Base-by-base conservation (phyloP, 768 basidiomycete genomes). In the Tephrocybe sp. region DNA sequence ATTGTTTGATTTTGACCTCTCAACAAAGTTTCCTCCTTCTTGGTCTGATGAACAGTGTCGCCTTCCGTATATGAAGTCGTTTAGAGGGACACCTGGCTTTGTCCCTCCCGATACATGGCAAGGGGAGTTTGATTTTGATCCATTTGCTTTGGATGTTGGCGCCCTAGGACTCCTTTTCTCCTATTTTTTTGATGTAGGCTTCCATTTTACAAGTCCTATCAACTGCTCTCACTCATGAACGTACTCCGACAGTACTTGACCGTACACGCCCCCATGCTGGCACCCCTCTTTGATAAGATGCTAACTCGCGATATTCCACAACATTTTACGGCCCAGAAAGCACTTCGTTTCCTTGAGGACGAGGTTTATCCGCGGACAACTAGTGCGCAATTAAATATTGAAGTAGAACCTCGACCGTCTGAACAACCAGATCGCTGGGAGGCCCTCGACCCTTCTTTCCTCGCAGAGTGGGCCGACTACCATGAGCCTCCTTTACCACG, bases 121-220 rank as follows among this genome's bases (percentile, higher is more conserved):
- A 48, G 63, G 64, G 4, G 63, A 66, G 46, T 43, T 51, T 15
- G 56, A 59, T 34, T 66, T 61, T 31, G 56, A 66, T 27, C 63
- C 64, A 2, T 65, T 64, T 41, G 58, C 57, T 7, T 60, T 42
- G 28, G 64, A 64, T 34, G 61, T 66, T 19, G 52, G 52, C 7
- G 36, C 45, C 36, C n/a, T 66, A 30, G 63, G 64, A 11, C 1
- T 38, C 4, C 3, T 53, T 6, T 34, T 57, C 9, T 38, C 47
- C 27, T 1, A 2, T 0, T 4, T 13, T 12, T 57, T 25, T 42
- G 47, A 61, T 44, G 53, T 58, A 45, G 27, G 59, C 19, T 43
- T 15, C 26, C 16, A 2, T n/a, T n/a, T 7, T 28, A 16, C 30
- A 5, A 2, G 21, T n/a, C 11, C 7, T 15, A 30, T 5, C n/a